Percentiles rank a stretch among this genome's conserved stretches.
phyloP scores from a whole-genome alignment of 208 protist genomes.

The Lotmaria passim region DNA sequence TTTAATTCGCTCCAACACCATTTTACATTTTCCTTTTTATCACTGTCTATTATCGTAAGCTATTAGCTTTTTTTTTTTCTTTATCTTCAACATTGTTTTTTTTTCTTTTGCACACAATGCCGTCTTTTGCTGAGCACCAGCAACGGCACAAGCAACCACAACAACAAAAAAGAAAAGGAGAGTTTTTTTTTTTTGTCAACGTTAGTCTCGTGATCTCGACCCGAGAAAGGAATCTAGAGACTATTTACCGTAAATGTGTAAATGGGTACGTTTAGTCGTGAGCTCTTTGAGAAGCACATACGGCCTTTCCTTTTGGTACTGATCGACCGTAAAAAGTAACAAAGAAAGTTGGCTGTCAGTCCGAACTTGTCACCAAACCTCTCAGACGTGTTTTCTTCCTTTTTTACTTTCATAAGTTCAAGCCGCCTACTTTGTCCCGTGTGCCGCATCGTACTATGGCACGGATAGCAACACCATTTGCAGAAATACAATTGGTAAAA shows the following conservation, averaged over 20 bases:
- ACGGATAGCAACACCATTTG: not conserved
- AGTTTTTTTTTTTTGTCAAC: not conserved
- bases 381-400: no score
- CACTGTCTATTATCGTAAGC: not conserved
- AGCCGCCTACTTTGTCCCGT: not conserved
- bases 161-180: no score
- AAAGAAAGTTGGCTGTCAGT: no score
- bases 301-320: no score
- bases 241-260: constrained; percentile 1
- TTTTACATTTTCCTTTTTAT: constrained; percentile 1
- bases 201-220: not conserved
- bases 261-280: not conserved
- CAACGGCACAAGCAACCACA: constrained; percentile 3
- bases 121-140: no score
- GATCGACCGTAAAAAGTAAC: no score
- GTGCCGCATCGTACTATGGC: constrained; percentile 2
- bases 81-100: no score
- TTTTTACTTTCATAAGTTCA: constrained; percentile 1
- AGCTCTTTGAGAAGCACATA: no score
- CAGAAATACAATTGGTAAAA: not conserved
- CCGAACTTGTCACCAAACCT: no score
- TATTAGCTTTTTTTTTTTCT: not conserved
- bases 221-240: not conserved
- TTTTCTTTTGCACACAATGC: no score
- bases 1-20: constrained; percentile 15